Evolutionary conservation across 164 flowering plant genomes (phyloP).

Genomic region (Magnolia sinica): DNA sequence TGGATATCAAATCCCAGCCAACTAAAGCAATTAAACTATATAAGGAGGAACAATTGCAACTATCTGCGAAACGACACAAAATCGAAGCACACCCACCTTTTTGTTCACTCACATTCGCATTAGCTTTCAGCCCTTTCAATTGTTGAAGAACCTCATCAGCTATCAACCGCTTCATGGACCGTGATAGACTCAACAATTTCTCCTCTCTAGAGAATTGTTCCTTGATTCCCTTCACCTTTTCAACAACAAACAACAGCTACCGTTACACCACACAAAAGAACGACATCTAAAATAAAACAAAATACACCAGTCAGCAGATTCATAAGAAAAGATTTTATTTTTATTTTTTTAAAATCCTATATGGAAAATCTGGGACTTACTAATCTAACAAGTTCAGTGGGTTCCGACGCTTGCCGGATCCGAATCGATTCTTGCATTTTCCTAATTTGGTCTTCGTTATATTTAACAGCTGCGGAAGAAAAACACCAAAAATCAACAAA

Average conservation of each 20-base stretch:
- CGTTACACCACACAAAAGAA: not conserved
- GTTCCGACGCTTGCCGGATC: slow-evolving; percentile 63
- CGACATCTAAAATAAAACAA: not conserved
- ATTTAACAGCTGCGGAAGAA: slow-evolving; percentile 46
- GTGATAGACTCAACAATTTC: slow-evolving; percentile 34
- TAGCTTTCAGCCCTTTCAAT: slow-evolving; percentile 46
- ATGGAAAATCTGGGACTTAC: slow-evolving; percentile 32
- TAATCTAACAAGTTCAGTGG: slow-evolving; percentile 62
- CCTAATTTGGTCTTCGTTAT: slow-evolving; percentile 72
- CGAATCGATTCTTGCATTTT: slow-evolving; percentile 82
- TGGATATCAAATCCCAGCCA: slow-evolving; percentile 4
- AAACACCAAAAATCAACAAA: slow-evolving; percentile 6
- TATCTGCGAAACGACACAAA: not conserved
- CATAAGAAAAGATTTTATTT: not conserved
- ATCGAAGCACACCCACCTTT: slow-evolving; percentile 49
- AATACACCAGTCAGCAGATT: slow-evolving; percentile 4
- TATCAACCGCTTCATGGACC: slow-evolving; percentile 50
- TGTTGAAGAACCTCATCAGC: slow-evolving; percentile 55
- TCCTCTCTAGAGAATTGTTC: slow-evolving; percentile 34
- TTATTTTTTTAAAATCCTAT: not conserved
- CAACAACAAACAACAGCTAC: slow-evolving; percentile 4
- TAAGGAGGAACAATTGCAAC: slow-evolving; percentile 3
- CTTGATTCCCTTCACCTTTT: slow-evolving; percentile 53
- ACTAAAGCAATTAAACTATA: not conserved
- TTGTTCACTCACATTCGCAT: slow-evolving; percentile 40